Evolutionary conservation across 1,139 yeast species (phyloP).

Genomic region (Pichia sp.): DNA sequence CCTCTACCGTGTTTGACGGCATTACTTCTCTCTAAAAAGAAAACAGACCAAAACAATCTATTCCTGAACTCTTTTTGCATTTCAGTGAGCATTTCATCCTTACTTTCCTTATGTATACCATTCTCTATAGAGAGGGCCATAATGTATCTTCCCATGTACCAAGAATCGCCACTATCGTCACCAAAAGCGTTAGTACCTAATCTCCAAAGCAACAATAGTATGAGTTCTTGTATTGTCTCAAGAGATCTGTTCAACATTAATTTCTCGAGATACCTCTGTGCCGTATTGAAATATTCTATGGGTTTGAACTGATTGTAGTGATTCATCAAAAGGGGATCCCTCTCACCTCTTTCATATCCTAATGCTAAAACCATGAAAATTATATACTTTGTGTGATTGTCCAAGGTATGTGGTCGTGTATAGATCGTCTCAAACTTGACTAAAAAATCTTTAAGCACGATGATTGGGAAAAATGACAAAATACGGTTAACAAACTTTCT

Average conservation of each 20-base stretch:
- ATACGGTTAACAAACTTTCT: conserved; percentile 14
- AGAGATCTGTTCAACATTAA: conserved; percentile 14
- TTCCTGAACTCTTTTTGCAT: conserved; percentile 15
- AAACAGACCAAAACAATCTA: conserved; percentile 20
- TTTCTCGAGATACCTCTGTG: conserved; percentile 15
- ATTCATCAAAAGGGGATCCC: conserved; percentile 2
- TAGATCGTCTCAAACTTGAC: conserved; percentile 9
- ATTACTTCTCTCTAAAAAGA: conserved; percentile 17
- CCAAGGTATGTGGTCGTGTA: conserved; percentile 8
- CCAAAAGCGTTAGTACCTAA: conserved; percentile 15
- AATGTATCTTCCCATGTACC: conserved; percentile 20
- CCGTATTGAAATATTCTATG: conserved; percentile 18
- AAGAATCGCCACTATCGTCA: conserved; percentile 22
- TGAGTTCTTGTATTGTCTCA: conserved; percentile 15
- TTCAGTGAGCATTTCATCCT: conserved; percentile 16
- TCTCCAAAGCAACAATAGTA: conserved; percentile 18
- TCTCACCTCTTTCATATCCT: conserved; percentile 11
- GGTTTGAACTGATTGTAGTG: conserved; percentile 16
- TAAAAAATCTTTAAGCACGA: conserved; percentile 12
- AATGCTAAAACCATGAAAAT: conserved; percentile 20
- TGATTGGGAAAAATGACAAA: conserved; percentile 17
- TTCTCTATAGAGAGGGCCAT: conserved; percentile 22
- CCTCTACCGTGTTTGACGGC: conserved; percentile 22
- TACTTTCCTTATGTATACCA: conserved; percentile 17
- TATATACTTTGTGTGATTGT: conserved; percentile 16